These are phyloP conservation scores for Phaeosphaeria sp. DNA, from an alignment of 2,329 filamentous ascomycete species.

Conservation along the genomic window DNA sequence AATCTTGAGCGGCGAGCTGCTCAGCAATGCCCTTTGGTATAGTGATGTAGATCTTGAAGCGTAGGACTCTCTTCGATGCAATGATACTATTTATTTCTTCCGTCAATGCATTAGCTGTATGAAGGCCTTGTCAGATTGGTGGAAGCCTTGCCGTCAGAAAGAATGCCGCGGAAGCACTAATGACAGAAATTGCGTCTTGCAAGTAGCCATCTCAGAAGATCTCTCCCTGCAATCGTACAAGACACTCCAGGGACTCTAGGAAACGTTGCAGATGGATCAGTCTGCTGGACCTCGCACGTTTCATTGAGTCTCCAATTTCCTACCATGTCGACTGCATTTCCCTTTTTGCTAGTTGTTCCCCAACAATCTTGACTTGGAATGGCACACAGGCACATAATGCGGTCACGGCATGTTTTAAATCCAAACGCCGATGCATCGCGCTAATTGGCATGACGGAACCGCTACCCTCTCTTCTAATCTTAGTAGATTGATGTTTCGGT, in stretches of 20 bases:
- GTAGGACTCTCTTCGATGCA: no score
- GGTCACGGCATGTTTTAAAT: background rate
- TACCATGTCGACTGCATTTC: no score
- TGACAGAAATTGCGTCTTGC: background rate
- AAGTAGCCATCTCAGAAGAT: background rate
- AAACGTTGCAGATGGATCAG: background rate
- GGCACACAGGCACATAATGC: background rate
- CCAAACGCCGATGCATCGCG: background rate
- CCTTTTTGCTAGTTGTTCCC: background rate
- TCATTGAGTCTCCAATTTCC: no score
- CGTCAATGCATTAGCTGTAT: no score
- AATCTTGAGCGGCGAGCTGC: background rate
- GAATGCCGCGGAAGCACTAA: background rate
- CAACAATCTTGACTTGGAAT: background rate
- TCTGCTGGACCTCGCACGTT: background rate
- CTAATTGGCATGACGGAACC: background rate
- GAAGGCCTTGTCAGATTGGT: no score
- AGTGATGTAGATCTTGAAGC: no score
- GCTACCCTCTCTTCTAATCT: no score
- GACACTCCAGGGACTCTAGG: background rate
- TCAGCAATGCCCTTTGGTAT: background rate
- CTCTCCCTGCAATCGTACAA: background rate
- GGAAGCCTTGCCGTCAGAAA: background rate
- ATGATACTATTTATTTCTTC: no score
- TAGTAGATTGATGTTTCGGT: no score